Conservation (phyloP, 163 green algal species). For the Volvox carteri region DNA sequence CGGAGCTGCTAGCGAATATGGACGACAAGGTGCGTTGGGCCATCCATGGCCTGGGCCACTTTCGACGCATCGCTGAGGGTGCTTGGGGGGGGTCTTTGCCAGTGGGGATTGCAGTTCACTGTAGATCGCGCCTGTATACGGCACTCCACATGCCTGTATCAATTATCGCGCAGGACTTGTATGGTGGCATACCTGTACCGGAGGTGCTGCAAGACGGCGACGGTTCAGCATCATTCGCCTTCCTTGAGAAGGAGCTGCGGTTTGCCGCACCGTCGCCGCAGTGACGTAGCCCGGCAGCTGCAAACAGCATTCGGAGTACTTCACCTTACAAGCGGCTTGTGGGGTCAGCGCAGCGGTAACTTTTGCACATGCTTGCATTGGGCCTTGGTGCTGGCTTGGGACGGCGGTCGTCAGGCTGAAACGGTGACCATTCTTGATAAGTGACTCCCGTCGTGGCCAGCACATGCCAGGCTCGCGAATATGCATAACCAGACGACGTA, state of each 20-base stretch:
- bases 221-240: constrained; percentile 62
- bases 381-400: too few relatives aligned
- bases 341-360: too few relatives aligned
- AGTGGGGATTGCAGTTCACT: too few relatives aligned
- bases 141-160: neutral
- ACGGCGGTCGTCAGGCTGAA: too few relatives aligned
- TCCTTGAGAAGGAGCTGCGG: constrained; percentile 75
- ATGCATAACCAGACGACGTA: neutral
- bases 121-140: too few relatives aligned
- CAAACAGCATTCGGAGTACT: too few relatives aligned
- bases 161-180: constrained; percentile 82
- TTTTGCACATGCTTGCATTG: too few relatives aligned
- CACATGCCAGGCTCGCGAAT: neutral
- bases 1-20: constrained; percentile 88
- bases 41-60: neutral
- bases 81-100: too few relatives aligned
- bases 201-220: constrained; percentile 60
- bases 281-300: neutral
- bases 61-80: too few relatives aligned
- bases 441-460: neutral
- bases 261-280: constrained; percentile 48
- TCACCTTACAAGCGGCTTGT: too few relatives aligned
- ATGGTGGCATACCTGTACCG: constrained; percentile 72
- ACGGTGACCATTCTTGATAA: neutral
- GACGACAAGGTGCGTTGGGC: constrained; percentile 83